phyloP scores from a whole-genome alignment of 2,329 filamentous ascomycete genomes.

The Eurotiales sp. region DNA sequence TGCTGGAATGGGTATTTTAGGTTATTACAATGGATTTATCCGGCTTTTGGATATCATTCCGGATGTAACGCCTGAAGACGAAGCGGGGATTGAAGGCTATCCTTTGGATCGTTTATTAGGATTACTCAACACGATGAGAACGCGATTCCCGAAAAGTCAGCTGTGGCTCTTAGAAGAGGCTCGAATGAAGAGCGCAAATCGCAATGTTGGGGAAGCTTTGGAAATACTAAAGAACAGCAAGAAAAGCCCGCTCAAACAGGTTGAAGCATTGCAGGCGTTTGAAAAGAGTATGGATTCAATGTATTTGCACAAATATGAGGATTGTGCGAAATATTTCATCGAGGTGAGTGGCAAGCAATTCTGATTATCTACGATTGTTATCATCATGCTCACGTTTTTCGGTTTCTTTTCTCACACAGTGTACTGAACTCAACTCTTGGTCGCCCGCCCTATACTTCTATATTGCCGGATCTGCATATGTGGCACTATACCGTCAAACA shows the following conservation, averaged over 20 bases:
- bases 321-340: slow-evolving; percentile 71
- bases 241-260: slow-evolving; percentile 76
- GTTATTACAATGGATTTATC: slow-evolving; percentile 83
- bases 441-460: slow-evolving; percentile 86
- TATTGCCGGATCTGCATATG: slow-evolving; percentile 71
- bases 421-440: slow-evolving; percentile 83
- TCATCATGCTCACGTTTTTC: slow-evolving; percentile 4
- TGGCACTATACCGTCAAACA: slow-evolving; percentile 70
- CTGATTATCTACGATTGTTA: background rate
- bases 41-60: slow-evolving; percentile 86
- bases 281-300: slow-evolving; percentile 76
- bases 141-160: slow-evolving; percentile 72
- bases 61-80: slow-evolving; percentile 36
- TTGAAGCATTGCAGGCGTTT: slow-evolving; percentile 79
- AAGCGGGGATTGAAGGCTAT: slow-evolving; percentile 64
- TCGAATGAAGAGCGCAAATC: slow-evolving; percentile 65
- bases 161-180: slow-evolving; percentile 90
- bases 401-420: slow-evolving; percentile 39
- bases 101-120: slow-evolving; percentile 64
- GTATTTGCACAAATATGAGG: slow-evolving; percentile 72
- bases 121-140: slow-evolving; percentile 70
- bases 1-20: slow-evolving; percentile 73
- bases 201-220: slow-evolving; percentile 64
- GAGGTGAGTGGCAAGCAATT: slow-evolving; percentile 36
- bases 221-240: slow-evolving; percentile 58